A percentile compares a stretch with the other conserved stretches of the same genome.
Conservation (phyloP, 2,329 filamentous ascomycete species). For the Boeremia lycopersici region DNA sequence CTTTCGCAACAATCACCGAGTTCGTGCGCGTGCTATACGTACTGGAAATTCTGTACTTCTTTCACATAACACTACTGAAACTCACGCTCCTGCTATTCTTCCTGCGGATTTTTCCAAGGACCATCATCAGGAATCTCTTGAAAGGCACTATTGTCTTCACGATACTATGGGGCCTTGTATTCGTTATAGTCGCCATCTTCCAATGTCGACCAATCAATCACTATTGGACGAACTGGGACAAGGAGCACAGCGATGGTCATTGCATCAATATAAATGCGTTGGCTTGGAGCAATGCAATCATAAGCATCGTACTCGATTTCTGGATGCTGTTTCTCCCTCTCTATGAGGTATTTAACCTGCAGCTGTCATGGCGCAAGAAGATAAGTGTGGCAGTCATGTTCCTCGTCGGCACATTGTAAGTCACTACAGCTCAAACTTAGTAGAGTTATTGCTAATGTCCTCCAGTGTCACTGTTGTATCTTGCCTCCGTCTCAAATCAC, state of each 20-base stretch:
- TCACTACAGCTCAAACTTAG: slow-evolving; percentile 38
- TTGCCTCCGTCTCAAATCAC: slow-evolving; percentile 51
- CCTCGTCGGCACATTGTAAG: slow-evolving; percentile 46
- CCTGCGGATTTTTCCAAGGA: slow-evolving; percentile 38
- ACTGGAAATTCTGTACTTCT: slow-evolving; percentile 43
- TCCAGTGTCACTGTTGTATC: slow-evolving; percentile 51
- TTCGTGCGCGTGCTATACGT: slow-evolving; percentile 48
- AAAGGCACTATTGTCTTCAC: slow-evolving; percentile 33
- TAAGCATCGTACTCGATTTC: slow-evolving; percentile 41
- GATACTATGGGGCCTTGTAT: slow-evolving; percentile 29
- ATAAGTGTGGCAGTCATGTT: slow-evolving; percentile 47
- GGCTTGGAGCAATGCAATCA: slow-evolving; percentile 41
- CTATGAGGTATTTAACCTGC: slow-evolving; percentile 38
- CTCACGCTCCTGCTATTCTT: slow-evolving; percentile 39
- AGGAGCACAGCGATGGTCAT: slow-evolving; percentile 31
- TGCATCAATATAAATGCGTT: slow-evolving; percentile 46
- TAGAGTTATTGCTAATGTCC: slow-evolving; percentile 21
- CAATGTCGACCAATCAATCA: slow-evolving; percentile 44
- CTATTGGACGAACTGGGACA: slow-evolving; percentile 42
- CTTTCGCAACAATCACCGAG: slow-evolving; percentile 49
- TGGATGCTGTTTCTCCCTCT: slow-evolving; percentile 45
- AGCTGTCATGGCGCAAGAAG: slow-evolving; percentile 46
- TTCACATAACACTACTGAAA: slow-evolving; percentile 35
- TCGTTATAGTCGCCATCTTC: slow-evolving; percentile 28
- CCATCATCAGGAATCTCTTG: slow-evolving; percentile 18